Evolutionary conservation across 106 monocot genomes (phyloP).

Genomic region (Chionographis japonica): DNA sequence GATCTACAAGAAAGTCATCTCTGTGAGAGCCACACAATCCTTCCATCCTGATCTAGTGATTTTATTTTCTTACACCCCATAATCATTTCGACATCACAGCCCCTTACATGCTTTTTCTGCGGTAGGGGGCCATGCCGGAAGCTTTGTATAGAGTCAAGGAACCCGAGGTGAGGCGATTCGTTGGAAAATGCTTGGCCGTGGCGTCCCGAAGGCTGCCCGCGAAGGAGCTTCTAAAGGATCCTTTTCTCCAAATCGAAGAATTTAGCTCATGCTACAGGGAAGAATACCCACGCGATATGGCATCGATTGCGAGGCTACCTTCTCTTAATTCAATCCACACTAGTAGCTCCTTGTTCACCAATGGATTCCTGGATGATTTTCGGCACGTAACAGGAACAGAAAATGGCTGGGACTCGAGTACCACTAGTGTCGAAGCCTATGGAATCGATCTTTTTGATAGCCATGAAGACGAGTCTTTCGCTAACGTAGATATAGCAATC

Average conservation of each 20-base stretch:
- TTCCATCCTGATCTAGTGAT: background rate
- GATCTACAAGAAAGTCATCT: constrained; percentile 94
- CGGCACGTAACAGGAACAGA: constrained; percentile 7
- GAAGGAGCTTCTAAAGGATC: constrained; percentile 73
- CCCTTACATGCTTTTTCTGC: background rate
- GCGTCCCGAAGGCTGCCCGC: constrained; percentile 70
- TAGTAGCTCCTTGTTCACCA: constrained; percentile 21
- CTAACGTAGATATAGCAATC: constrained; percentile 68
- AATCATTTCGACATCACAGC: too few relatives aligned
- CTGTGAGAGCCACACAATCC: constrained; percentile 27
- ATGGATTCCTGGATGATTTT: constrained; percentile 21
- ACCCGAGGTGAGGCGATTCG: constrained; percentile 65
- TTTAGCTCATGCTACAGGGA: constrained; percentile 5
- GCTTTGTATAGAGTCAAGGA: constrained; percentile 68
- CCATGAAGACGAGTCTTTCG: constrained; percentile 56
- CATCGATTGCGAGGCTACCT: constrained; percentile 25
- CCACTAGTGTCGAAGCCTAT: constrained; percentile 24
- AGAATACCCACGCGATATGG: constrained; percentile 14
- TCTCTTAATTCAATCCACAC: constrained; percentile 12
- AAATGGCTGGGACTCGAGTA: constrained; percentile 40
- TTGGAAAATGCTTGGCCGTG: constrained; percentile 77
- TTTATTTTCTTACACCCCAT: too few relatives aligned
- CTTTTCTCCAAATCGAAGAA: constrained; percentile 73
- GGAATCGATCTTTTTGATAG: constrained; percentile 61
- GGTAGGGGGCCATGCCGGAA: constrained; percentile 80